Percentiles rank a stretch among this genome's conserved stretches.
Evolutionary conservation across 2,329 filamentous ascomycete species (phyloP).

Genomic region (Aureobasidium sp.): DNA sequence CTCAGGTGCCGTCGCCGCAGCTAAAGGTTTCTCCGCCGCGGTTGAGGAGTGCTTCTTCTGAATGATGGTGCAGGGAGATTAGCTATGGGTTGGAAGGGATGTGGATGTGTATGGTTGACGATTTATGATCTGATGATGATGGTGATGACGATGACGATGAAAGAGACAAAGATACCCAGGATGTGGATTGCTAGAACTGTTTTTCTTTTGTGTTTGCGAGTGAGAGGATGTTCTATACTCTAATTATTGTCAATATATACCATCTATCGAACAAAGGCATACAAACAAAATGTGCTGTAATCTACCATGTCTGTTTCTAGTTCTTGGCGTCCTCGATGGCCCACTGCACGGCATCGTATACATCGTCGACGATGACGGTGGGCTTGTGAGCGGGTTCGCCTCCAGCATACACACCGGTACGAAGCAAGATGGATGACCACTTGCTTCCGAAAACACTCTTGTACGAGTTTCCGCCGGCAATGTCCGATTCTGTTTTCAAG

Average conservation of each 20-base stretch:
- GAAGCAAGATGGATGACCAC: slow-evolving; percentile 70
- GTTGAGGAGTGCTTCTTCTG: background rate
- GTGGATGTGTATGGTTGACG: background rate
- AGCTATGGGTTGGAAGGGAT: background rate
- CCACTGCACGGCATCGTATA: slow-evolving; percentile 68
- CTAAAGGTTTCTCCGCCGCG: background rate
- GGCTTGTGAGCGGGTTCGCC: slow-evolving; percentile 53
- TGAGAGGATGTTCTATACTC: background rate
- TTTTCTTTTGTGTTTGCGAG: background rate
- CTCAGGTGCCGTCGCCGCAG: background rate
- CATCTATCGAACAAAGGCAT: background rate
- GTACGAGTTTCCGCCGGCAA: slow-evolving; percentile 75
- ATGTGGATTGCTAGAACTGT: background rate
- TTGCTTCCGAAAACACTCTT: slow-evolving; percentile 55
- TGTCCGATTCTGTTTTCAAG: slow-evolving; percentile 63
- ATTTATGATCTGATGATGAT: background rate
- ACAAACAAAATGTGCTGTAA: background rate
- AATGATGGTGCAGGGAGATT: background rate
- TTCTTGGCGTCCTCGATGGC: slow-evolving; percentile 51
- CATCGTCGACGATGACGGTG: slow-evolving; percentile 60
- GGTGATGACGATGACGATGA: background rate
- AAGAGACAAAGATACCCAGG: background rate
- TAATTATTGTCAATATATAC: background rate
- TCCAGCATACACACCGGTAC: slow-evolving; percentile 65
- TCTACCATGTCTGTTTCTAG: background rate